Percentiles rank a stretch among this genome's conserved stretches.
phyloP scores from a whole-genome alignment of 2,329 filamentous ascomycete genomes.

The Capronia americana region DNA sequence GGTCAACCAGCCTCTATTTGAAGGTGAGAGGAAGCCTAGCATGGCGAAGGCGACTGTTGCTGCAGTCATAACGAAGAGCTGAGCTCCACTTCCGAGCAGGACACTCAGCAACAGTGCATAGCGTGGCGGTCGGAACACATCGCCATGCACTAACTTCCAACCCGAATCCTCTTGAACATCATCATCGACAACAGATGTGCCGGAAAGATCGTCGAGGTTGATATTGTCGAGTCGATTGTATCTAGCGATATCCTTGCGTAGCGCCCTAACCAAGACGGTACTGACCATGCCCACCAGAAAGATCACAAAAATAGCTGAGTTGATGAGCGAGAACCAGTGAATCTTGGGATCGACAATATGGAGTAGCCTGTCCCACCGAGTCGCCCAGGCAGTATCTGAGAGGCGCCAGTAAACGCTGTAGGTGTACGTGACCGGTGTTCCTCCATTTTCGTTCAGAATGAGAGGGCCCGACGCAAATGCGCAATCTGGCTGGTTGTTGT shows the following conservation, averaged over 20 bases:
- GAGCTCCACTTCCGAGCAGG: conserved; percentile 88
- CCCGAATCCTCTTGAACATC: conserved; percentile 97
- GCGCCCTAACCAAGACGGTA: conserved; percentile 85
- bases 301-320: conserved; percentile 91
- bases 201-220: conserved; percentile 85
- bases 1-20: conserved; percentile 90
- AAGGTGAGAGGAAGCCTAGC: conserved; percentile 91
- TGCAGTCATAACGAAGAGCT: conserved; percentile 97
- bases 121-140: conserved; percentile 89
- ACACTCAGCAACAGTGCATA: conserved; percentile 84
- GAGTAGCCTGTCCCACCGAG: conserved; percentile 97
- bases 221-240: conserved; percentile 96
- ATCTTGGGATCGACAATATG: conserved; percentile 98
- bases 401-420: conserved; percentile 91
- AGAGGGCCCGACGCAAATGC: conserved; percentile 54
- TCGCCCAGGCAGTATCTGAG: conserved; percentile 89
- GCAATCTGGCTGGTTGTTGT: conserved; percentile 67
- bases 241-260: conserved; percentile 93
- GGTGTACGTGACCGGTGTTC: conserved; percentile 78
- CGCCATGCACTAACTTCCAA: conserved; percentile 97
- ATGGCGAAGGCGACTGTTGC: conserved; percentile 93
- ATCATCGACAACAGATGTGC: conserved; percentile 77
- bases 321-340: conserved; percentile 98
- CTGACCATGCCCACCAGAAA: conserved; percentile 90
- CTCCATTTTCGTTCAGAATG: conserved; percentile 67